These are phyloP conservation scores for Malassezia furfur DNA, from an alignment of 1,284 basidiomycete genomes.

Conservation along the genomic window DNA sequence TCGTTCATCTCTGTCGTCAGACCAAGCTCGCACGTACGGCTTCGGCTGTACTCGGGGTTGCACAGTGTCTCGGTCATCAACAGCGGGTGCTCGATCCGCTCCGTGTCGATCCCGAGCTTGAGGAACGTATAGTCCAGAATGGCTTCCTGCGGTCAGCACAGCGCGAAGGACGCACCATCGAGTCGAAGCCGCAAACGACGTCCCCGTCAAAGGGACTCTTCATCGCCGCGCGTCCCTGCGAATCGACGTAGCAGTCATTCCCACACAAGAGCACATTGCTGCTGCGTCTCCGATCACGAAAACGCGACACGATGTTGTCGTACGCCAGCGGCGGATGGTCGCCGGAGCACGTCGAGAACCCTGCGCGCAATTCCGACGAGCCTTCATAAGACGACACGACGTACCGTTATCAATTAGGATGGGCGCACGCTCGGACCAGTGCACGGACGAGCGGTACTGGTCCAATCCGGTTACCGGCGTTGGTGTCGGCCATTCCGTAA, in stretches of 20 bases:
- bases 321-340: constrained; percentile 25
- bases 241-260: constrained; percentile 39
- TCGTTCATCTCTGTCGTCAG: constrained; percentile 70
- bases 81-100: constrained; percentile 75
- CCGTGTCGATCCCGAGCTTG: constrained; percentile 70
- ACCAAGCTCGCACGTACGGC: constrained; percentile 57
- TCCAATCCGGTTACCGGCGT: background rate
- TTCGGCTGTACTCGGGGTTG: constrained; percentile 78
- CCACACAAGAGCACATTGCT: constrained; percentile 37
- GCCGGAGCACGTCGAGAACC: constrained; percentile 55
- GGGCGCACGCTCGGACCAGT: constrained; percentile 47
- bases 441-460: constrained; percentile 24
- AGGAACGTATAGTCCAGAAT: constrained; percentile 85
- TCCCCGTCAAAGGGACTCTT: constrained; percentile 40
- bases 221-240: constrained; percentile 29
- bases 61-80: constrained; percentile 87
- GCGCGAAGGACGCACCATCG: constrained; percentile 22
- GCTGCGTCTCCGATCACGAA: constrained; percentile 36
- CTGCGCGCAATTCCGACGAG: constrained; percentile 73
- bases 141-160: constrained; percentile 62
- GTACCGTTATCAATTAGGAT: constrained; percentile 82
- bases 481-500: constrained; percentile 11
- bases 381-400: constrained; percentile 49
- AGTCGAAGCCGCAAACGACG: constrained; percentile 42
- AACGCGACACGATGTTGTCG: constrained; percentile 41